Evolutionary conservation across 495 filamentous ascomycete genomes (phyloP).

Genomic region (Penicillium cosmopolitanum): DNA sequence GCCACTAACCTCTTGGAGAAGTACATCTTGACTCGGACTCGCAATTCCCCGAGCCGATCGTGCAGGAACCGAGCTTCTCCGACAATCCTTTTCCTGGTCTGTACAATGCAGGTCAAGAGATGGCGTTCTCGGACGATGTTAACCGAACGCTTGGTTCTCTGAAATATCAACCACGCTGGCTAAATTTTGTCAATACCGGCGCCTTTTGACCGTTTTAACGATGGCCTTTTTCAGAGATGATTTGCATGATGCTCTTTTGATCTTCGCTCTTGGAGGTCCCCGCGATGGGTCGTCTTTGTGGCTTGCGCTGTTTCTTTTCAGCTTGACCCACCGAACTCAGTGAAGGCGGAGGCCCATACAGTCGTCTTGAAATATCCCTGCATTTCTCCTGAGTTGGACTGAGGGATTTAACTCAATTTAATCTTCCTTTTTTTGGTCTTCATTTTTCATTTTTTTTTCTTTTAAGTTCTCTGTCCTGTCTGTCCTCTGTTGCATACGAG

Average conservation of each 20-base stretch:
- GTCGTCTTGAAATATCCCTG: neutral
- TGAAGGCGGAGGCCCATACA: neutral
- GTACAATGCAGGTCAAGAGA: neutral
- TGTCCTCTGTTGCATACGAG: neutral
- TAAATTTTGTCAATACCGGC: no score
- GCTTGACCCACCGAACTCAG: no score
- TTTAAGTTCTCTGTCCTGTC: neutral
- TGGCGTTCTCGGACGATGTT: neutral
- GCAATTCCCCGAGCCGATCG: neutral
- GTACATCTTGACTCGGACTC: neutral
- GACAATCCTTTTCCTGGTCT: slow-evolving; percentile 4
- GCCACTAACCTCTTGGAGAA: neutral
- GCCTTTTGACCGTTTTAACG: no score
- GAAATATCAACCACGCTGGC: neutral
- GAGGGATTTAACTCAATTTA: no score
- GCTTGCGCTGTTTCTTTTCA: no score
- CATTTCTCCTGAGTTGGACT: neutral
- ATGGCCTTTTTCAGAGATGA: no score
- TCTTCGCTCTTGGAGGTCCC: no score
- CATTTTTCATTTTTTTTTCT: neutral
- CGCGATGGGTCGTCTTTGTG: no score
- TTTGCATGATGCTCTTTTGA: no score
- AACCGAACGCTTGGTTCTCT: slow-evolving; percentile 6
- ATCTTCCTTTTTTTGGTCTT: no score
- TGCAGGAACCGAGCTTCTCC: neutral